Conservation (phyloP, 2,329 filamentous ascomycete genomes). For the Fusarium compactum region DNA sequence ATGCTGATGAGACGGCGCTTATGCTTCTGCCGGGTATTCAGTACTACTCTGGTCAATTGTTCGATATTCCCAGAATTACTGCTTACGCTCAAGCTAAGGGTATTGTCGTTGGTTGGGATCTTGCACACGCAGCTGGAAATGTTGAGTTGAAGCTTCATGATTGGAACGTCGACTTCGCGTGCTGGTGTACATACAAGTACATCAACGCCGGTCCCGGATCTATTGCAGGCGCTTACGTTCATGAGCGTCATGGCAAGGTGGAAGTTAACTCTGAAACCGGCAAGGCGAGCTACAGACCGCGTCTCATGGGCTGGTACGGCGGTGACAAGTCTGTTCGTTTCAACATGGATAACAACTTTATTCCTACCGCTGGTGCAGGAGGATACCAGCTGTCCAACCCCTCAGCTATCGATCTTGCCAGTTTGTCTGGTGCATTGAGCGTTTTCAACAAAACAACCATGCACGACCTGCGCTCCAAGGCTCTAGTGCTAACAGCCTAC, state of each 20-base stretch:
- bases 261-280: conserved; percentile 53
- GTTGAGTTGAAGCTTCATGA: conserved; percentile 83
- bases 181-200: conserved; percentile 96
- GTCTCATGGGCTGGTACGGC: conserved; percentile 89
- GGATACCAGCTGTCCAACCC: conserved; percentile 89
- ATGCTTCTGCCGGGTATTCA: conserved; percentile 88
- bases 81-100: conserved; percentile 77
- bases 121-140: conserved; percentile 88
- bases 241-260: conserved; percentile 76
- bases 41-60: conserved; percentile 90
- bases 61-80: conserved; percentile 86
- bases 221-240: conserved; percentile 85
- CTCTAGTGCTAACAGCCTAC: conserved; percentile 79
- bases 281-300: conserved; percentile 65
- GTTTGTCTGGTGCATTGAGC: conserved; percentile 78
- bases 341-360: conserved; percentile 84
- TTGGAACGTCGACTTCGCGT: conserved; percentile 92
- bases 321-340: conserved; percentile 82
- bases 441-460: conserved; percentile 81
- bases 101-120: conserved; percentile 86
- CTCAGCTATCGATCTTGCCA: conserved; percentile 81
- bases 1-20: conserved; percentile 79
- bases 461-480: conserved; percentile 75
- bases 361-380: conserved; percentile 80
- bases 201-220: conserved; percentile 86